Evolutionary conservation across 164 flowering plant species (phyloP), one percentile per base, ranked within the genome.

Genomic region (Annona squamosa): DNA sequence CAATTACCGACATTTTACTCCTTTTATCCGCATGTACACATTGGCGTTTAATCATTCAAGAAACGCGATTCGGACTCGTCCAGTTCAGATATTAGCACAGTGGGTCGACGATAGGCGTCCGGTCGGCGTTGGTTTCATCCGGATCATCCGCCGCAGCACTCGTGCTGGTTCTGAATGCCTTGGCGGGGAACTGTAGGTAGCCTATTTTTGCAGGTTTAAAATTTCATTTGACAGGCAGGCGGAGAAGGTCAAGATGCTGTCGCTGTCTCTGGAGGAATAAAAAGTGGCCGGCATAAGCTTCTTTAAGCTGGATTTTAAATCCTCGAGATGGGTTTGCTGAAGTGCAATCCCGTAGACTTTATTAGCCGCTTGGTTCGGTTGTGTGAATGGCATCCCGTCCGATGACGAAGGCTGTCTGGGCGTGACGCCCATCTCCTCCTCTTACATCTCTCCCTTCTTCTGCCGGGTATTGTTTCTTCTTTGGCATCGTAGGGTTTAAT

Each of bases 321-420:
- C 3, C 6, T 69, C 75, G 79, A 68, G 73, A 92, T 92, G 97
- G 73, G 81, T 79, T 82, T 69, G 77, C 72, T 76, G 82, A 86
- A 77, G 68, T 73, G 75, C 4, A 78, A 72, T 48, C 77, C 79
- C 26, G 81, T 80, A 62, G 74, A 75, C 75, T 79, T 83, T 71
- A 62, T 76, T 43, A 81, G 75, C 66, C 85, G 86, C 73, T 82
- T 85, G 76, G 72, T 82, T 83, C 87, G 85, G 61, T 79, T 87
- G 77, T 84, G 90, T 77, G 91, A 90, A 77, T 90, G 97, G 92
- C 92, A 90, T 85, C 92, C 94, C 4, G 71, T 90, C 68, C 87
- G 90, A 80, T 87, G 85, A 74, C 80, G 69, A 43, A 80, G 80
- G 63, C 61, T 72, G 71, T 79, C 73, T 3, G 83, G 83, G 83